Conservation (phyloP, 2,329 filamentous ascomycete genomes). For the Pestalotiopsis sp. region DNA sequence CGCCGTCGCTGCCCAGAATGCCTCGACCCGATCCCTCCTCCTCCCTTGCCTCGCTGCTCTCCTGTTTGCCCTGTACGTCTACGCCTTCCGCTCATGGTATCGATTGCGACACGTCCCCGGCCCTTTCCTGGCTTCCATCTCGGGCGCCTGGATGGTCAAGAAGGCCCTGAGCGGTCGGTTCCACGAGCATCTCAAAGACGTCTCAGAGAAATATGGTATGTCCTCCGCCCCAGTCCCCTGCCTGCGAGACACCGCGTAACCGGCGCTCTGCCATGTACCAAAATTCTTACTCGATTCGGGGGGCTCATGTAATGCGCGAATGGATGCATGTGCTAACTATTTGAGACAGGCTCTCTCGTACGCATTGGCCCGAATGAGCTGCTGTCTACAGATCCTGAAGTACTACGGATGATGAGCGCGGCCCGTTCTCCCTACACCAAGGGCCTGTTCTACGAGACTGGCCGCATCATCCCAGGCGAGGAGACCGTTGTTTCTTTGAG, state of each 20-base stretch:
- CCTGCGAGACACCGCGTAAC: neutral
- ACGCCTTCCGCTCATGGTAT: constrained; percentile 26
- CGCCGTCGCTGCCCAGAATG: constrained; percentile 12
- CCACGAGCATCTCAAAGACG: constrained; percentile 26
- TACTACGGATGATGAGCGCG: constrained; percentile 34
- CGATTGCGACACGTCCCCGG: constrained; percentile 34
- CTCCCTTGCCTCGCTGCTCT: constrained; percentile 14
- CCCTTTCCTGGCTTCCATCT: constrained; percentile 28
- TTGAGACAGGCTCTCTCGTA: constrained; percentile 22
- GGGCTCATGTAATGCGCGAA: neutral
- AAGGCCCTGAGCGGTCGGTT: constrained; percentile 26
- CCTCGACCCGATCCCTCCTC: constrained; percentile 14
- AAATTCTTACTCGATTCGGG: neutral
- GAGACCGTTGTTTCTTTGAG: constrained; percentile 39
- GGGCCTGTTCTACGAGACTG: constrained; percentile 39
- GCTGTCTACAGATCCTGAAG: constrained; percentile 24
- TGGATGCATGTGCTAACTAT: neutral
- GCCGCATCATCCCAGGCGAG: constrained; percentile 38
- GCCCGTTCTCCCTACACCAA: constrained; percentile 40
- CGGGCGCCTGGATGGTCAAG: constrained; percentile 29
- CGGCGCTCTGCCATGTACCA: neutral
- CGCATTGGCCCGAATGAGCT: constrained; percentile 31
- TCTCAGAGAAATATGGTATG: constrained; percentile 23
- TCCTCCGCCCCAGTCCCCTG: neutral
- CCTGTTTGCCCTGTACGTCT: constrained; percentile 13